Conservation (phyloP, 2,329 filamentous ascomycete genomes). For the Nakataea oryzae region DNA sequence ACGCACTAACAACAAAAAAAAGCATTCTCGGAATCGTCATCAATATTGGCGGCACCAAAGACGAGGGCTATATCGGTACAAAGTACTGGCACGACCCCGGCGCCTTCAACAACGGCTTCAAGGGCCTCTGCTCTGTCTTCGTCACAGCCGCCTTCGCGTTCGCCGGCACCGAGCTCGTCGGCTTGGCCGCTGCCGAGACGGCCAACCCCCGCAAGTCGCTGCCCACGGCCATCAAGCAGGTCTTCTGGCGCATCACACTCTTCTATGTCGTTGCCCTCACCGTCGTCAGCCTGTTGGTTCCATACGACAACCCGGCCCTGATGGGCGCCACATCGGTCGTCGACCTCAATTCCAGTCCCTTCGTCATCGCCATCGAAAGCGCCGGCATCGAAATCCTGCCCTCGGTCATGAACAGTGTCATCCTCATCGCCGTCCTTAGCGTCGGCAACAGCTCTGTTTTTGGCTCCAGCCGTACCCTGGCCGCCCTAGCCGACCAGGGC, state of each 20-base stretch:
- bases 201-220: conserved; percentile 72
- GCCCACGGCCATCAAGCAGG: conserved; percentile 81
- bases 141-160: conserved; percentile 71
- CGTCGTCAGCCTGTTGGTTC: conserved; percentile 73
- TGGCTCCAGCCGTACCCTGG: conserved; percentile 80
- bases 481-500: conserved; percentile 77
- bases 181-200: conserved; percentile 67
- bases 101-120: conserved; percentile 77
- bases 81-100: conserved; percentile 69
- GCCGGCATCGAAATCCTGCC: conserved; percentile 74
- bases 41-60: conserved; percentile 68
- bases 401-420: conserved; percentile 90
- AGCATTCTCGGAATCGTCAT: conserved; percentile 78
- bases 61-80: conserved; percentile 69
- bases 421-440: conserved; percentile 79
- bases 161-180: conserved; percentile 65
- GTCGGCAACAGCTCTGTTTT: conserved; percentile 91
- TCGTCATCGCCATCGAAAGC: conserved; percentile 84
- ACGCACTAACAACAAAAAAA: conserved; percentile 1
- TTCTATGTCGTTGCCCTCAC: conserved; percentile 82
- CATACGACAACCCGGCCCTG: conserved; percentile 56
- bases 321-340: conserved; percentile 45
- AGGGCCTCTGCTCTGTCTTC: conserved; percentile 69
- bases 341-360: conserved; percentile 71
- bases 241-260: conserved; percentile 86